Conservation (phyloP, 331 rosid species). For the Acacia concinna region DNA sequence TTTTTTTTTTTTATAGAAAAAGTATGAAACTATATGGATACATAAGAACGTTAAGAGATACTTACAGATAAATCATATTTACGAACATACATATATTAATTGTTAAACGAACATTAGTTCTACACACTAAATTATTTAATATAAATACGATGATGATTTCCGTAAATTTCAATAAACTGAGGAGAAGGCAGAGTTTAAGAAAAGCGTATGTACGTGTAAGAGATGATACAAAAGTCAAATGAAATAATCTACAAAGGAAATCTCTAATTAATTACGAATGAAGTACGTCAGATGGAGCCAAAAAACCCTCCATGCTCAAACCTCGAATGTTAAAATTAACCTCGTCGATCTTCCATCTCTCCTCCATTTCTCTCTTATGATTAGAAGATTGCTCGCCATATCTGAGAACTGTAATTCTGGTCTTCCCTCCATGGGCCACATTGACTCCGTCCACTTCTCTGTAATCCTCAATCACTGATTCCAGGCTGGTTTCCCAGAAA, state of each 20-base stretch:
- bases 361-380: slow-evolving; percentile 65
- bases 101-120: neutral
- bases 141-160: neutral
- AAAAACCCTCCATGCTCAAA: slow-evolving; percentile 46
- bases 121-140: neutral
- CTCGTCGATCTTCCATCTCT: slow-evolving; percentile 68
- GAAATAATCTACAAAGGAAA: too few relatives aligned
- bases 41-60: neutral
- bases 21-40: too few relatives aligned
- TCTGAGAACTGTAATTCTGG: slow-evolving; percentile 32
- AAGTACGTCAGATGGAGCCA: slow-evolving; percentile 42
- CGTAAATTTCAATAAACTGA: neutral
- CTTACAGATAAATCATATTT: neutral
- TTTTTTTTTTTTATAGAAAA: too few relatives aligned
- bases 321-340: slow-evolving; percentile 65
- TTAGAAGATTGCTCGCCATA: slow-evolving; percentile 64
- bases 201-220: neutral
- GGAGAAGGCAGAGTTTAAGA: neutral
- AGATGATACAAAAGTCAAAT: neutral
- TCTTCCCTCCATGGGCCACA: slow-evolving; percentile 1
- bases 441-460: neutral
- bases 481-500: slow-evolving; percentile 9
- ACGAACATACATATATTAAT: neutral
- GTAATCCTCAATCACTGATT: slow-evolving; percentile 8
- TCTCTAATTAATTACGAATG: neutral